Evolutionary conservation across 2,329 filamentous ascomycete species (phyloP).

Genomic region (Paecilomyces dactylethromorphus): DNA sequence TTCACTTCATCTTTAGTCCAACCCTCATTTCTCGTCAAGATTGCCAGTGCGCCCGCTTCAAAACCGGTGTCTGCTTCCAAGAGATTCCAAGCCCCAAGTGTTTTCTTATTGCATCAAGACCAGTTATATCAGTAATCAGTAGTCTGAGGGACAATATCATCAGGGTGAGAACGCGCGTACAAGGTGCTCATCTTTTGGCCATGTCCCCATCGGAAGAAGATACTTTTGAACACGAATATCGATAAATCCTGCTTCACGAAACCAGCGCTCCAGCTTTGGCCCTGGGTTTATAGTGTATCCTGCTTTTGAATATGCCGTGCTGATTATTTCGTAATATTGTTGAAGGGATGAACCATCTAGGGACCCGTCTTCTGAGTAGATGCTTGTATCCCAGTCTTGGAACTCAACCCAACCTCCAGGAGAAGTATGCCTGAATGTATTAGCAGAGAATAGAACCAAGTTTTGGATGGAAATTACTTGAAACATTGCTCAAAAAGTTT

Average conservation of each 20-base stretch:
- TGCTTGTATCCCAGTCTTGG: constrained; percentile 24
- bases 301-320: not conserved
- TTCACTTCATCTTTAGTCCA: constrained; percentile 21
- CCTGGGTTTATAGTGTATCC: not conserved
- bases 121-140: not conserved
- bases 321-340: not conserved
- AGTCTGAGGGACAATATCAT: not conserved
- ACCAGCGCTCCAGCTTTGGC: constrained; percentile 6
- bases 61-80: constrained; percentile 17
- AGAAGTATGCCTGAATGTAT: constrained; percentile 17
- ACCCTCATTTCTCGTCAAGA: constrained; percentile 6
- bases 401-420: constrained; percentile 33
- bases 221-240: constrained; percentile 10
- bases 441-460: not conserved
- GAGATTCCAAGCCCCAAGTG: constrained; percentile 15
- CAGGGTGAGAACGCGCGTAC: not conserved
- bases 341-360: not conserved
- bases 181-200: constrained; percentile 4
- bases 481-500: constrained; percentile 41
- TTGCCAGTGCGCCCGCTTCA: constrained; percentile 18
- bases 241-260: constrained; percentile 16
- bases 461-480: constrained; percentile 21
- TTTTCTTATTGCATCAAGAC: constrained; percentile 9
- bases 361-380: constrained; percentile 16
- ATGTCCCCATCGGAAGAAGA: constrained; percentile 16